Conservation (phyloP, 129 eudicot genomes). For the Centella asiatica region DNA sequence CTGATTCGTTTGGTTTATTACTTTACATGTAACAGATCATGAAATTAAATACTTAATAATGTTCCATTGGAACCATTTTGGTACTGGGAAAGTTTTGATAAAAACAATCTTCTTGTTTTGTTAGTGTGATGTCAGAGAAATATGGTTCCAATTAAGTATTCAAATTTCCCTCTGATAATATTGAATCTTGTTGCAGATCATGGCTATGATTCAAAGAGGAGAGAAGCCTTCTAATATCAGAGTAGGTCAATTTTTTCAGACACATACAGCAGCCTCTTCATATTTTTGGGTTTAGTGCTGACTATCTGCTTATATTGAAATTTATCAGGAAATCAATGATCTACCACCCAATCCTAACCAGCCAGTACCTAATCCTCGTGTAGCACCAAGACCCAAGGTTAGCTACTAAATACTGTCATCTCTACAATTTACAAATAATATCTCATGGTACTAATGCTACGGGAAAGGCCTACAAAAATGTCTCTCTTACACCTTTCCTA, state of each 20-base stretch:
- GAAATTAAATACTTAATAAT: no score
- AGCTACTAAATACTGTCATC: not conserved
- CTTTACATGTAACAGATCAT: no score
- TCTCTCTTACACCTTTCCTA: not conserved
- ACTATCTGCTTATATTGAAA: conserved; percentile 3
- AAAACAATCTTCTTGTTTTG: not conserved
- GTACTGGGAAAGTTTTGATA: no score
- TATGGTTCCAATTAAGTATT: not conserved
- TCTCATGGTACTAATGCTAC: not conserved
- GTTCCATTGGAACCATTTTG: no score
- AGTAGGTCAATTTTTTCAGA: conserved; percentile 25
- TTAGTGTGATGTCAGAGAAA: not conserved
- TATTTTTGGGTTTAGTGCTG: conserved; percentile 4
- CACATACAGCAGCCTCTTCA: not conserved
- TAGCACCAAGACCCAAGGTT: conserved; percentile 76
- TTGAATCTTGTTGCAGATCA: conserved; percentile 46
- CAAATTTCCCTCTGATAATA: not conserved
- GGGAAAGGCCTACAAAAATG: not conserved
- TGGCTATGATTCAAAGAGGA: conserved; percentile 95
- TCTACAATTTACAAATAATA: not conserved
- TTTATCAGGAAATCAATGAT: conserved; percentile 66
- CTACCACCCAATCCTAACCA: conserved; percentile 91
- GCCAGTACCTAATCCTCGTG: conserved; percentile 70
- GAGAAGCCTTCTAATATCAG: conserved; percentile 85
- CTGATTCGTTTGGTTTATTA: not conserved